Base-by-base conservation (phyloP, 345 rosid species). In the Pistacia vera region DNA sequence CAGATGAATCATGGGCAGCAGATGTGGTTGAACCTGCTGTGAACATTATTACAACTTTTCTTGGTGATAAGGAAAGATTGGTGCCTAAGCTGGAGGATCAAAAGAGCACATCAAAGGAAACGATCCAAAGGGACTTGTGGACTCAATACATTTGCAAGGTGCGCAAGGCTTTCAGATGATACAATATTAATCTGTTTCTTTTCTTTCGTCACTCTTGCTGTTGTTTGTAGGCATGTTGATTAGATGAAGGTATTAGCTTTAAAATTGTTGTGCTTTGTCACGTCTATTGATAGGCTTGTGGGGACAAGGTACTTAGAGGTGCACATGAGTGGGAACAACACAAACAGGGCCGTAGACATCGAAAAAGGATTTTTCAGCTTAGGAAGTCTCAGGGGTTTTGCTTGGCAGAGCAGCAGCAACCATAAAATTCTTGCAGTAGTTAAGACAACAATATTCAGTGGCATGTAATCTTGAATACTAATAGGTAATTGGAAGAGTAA, bases 301-400 rank as follows among this genome's bases (percentile, higher is more conserved):
- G 98, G 16, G 85, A 92, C 81, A 88, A 85, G 72, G 87, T 93
- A 44, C 97, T 96, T 57, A 86, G 98, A 86, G 99, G 99, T 80
- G 90, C 83, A 33, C 90, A 92, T 28, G 98, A 96, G 63, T 96
- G 99, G 99, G 99, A 93, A 71, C 94, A 93, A 69, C 98, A 96
- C 81, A 80, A 64, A 75, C 90, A 83, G 76, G 97, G 98, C 30
- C 94, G 94, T 17, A 76, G 90, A 38, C 99, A 96, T 85, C 88
- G 95, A 52, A 96, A 92, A 83, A 88, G 97, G 71, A 65, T 79
- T 71, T 83, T 84, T 7, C 70, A 83, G 48, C 78, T 85, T 18
- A 84, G 83, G 78, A 92, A 88, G 79, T 52, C 86, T 73, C 81
- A 66, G 22, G 48, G 25, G 54, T 75, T 36, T 2, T 59, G 71